phyloP scores from a whole-genome alignment of 1,139 yeast genomes.

The Yamadazyma atmosphaerica region DNA sequence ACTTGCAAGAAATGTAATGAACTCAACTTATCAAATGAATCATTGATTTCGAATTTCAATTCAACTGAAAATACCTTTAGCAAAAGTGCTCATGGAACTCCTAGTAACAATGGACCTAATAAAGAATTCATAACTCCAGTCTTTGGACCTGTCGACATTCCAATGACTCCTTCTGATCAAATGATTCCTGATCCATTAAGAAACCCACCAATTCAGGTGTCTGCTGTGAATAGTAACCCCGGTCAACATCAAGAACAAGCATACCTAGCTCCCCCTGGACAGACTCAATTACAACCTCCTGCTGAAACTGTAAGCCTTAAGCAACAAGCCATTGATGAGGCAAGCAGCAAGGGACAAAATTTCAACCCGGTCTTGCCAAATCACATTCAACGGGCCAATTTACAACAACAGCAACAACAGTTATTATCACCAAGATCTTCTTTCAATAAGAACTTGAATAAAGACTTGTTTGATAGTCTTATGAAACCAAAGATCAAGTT shows the following conservation, averaged over 20 bases:
- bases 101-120: not conserved
- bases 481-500: conserved; percentile 23
- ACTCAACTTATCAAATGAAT: conserved; percentile 2
- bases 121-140: conserved; percentile 10
- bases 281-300: conserved; percentile 5
- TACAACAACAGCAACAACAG: conserved; percentile 13
- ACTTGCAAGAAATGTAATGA: conserved; percentile 19
- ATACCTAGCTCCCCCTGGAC: conserved; percentile 1
- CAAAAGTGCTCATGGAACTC: conserved; percentile 1
- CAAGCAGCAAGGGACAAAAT: not conserved
- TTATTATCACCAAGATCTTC: conserved; percentile 18
- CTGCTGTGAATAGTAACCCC: not conserved
- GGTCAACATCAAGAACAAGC: conserved; percentile 2
- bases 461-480: conserved; percentile 17
- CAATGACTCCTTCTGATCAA: conserved; percentile 27
- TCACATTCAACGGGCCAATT: conserved; percentile 2
- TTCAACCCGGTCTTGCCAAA: conserved; percentile 2
- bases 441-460: conserved; percentile 18
- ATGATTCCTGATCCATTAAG: conserved; percentile 26
- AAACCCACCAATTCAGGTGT: conserved; percentile 10
- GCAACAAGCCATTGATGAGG: not conserved
- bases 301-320: not conserved
- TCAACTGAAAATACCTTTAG: conserved; percentile 7
- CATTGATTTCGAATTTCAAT: conserved; percentile 1
- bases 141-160: conserved; percentile 17